Evolutionary conservation across 1,284 basidiomycete species (phyloP).

Genomic region (Lentinula novae-zelandiae): DNA sequence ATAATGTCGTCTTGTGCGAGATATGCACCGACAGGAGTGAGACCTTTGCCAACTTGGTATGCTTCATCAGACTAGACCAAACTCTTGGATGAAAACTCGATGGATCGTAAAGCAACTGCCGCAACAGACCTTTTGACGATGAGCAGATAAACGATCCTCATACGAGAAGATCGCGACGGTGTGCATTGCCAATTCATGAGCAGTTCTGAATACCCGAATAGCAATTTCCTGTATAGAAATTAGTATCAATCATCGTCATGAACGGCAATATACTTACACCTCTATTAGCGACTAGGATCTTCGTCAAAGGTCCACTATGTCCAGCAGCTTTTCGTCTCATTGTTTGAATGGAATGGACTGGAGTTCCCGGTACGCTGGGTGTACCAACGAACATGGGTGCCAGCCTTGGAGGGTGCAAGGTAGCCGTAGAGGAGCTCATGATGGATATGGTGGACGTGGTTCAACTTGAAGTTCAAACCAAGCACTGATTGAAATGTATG

Average conservation of each 20-base stretch:
- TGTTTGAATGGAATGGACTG: slow-evolving; percentile 85
- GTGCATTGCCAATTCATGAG: slow-evolving; percentile 98
- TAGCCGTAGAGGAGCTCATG: slow-evolving; percentile 40
- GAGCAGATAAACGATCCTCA: slow-evolving; percentile 95
- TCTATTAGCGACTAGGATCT: slow-evolving; percentile 94
- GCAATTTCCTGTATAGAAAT: slow-evolving; percentile 83
- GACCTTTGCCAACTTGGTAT: slow-evolving; percentile 94
- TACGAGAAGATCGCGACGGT: slow-evolving; percentile 98
- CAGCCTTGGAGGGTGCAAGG: slow-evolving; percentile 69
- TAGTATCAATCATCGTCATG: not conserved
- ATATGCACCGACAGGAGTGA: slow-evolving; percentile 95
- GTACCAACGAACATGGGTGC: slow-evolving; percentile 65
- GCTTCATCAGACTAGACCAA: slow-evolving; percentile 87
- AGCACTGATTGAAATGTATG: not conserved
- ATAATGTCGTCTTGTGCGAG: slow-evolving; percentile 98
- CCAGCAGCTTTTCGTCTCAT: slow-evolving; percentile 91
- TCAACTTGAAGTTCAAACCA: not conserved
- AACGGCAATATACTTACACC: slow-evolving; percentile 56
- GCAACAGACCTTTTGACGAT: slow-evolving; percentile 84
- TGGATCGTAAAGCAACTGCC: not conserved
- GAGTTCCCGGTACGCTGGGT: slow-evolving; percentile 75
- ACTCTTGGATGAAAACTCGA: not conserved
- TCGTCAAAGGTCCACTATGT: slow-evolving; percentile 86
- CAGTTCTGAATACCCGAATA: slow-evolving; percentile 97
- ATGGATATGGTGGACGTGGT: slow-evolving; percentile 26